Evolutionary conservation across 805 yeast genomes (phyloP).

Genomic region (Kluyveromyces lactis): DNA sequence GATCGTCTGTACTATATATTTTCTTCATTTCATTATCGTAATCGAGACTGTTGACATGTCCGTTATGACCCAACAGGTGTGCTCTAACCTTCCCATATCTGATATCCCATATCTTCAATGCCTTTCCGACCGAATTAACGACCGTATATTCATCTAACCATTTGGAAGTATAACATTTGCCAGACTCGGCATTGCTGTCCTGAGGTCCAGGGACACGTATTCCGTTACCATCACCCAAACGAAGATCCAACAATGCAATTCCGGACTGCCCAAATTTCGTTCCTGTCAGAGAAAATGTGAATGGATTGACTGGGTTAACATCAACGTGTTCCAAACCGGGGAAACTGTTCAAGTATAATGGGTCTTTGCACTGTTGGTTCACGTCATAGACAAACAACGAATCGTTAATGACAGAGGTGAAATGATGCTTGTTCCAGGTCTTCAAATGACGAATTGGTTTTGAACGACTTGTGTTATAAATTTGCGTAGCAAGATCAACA

Average conservation of each 20-base stretch:
- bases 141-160: slow-evolving; percentile 20
- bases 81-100: slow-evolving; percentile 16
- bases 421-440: slow-evolving; percentile 13
- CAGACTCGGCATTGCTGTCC: slow-evolving; percentile 3
- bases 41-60: slow-evolving; percentile 14
- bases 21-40: slow-evolving; percentile 10
- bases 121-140: slow-evolving; percentile 15
- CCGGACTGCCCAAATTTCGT: slow-evolving; percentile 66
- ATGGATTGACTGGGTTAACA: slow-evolving; percentile 32
- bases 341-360: slow-evolving; percentile 19
- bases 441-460: slow-evolving; percentile 16
- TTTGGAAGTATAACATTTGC: slow-evolving; percentile 13
- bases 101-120: slow-evolving; percentile 22
- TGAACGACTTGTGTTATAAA: slow-evolving; percentile 11
- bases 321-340: slow-evolving; percentile 19
- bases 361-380: slow-evolving; percentile 37
- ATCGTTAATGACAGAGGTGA: slow-evolving; percentile 59
- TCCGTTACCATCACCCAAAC: slow-evolving; percentile 31
- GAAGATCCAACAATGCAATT: slow-evolving; percentile 61
- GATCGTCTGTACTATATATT: slow-evolving; percentile 17
- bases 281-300: slow-evolving; percentile 42
- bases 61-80: slow-evolving; percentile 16
- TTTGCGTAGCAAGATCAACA: slow-evolving; percentile 8
- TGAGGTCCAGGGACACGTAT: slow-evolving; percentile 17
- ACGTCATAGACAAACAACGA: slow-evolving; percentile 73